These are phyloP conservation scores for Xylaria palmicola DNA, from an alignment of 495 filamentous ascomycete genomes.

Conservation along the genomic window DNA sequence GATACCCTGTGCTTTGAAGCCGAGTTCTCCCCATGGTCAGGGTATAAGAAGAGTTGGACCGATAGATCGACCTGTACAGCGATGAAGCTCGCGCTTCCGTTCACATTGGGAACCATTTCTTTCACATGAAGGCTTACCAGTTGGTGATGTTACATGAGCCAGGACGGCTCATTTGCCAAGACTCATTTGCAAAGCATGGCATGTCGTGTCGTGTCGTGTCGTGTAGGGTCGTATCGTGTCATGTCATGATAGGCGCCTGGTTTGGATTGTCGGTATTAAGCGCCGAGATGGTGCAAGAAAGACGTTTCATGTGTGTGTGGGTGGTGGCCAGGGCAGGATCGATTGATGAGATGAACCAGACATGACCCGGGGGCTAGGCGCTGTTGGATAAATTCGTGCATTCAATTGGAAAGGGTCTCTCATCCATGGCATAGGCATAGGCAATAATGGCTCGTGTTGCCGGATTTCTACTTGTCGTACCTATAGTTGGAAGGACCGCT, in stretches of 20 bases:
- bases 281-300: constrained; percentile 6
- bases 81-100: constrained; percentile 40
- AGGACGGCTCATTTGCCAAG: constrained; percentile 1
- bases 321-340: neutral
- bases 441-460: neutral
- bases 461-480: neutral
- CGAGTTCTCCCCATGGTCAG: constrained; percentile 28
- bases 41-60: constrained; percentile 34
- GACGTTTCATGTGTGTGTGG: constrained; percentile 15
- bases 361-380: neutral
- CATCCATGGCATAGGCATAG: neutral
- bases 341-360: constrained; percentile 5
- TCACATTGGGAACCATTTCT: constrained; percentile 27
- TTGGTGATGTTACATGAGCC: constrained; percentile 12
- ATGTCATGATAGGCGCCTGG: constrained; percentile 6
- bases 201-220: too few species aligned
- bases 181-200: neutral
- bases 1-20: constrained; percentile 36
- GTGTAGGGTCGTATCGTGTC: too few species aligned
- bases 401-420: constrained; percentile 9
- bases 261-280: constrained; percentile 10
- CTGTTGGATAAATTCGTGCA: constrained; percentile 7
- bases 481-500: too few species aligned
- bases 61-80: constrained; percentile 36
- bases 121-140: constrained; percentile 11